phyloP scores from a whole-genome alignment of 2,329 filamentous ascomycete species.

The Stachybotrys chlorohalonatus region DNA sequence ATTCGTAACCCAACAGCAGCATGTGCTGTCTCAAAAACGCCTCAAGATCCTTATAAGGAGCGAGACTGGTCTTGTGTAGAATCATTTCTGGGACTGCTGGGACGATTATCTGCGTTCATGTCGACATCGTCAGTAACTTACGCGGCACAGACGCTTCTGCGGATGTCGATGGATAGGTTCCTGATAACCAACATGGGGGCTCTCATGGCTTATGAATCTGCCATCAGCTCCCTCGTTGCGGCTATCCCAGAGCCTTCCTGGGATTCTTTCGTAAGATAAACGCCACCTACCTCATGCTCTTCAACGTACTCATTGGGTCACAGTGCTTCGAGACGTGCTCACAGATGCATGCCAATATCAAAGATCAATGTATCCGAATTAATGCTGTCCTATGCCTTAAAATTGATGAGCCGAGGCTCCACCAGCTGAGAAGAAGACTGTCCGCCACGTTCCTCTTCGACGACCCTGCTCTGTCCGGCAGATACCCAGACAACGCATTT shows the following conservation, averaged over 20 bases:
- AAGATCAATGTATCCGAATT: constrained; percentile 41
- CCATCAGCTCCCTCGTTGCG: constrained; percentile 30
- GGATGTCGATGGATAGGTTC: constrained; percentile 45
- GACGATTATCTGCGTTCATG: constrained; percentile 25
- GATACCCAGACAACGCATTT: constrained; percentile 30
- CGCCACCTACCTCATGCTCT: neutral
- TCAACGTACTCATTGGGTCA: constrained; percentile 5
- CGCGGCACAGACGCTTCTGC: constrained; percentile 38
- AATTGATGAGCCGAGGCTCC: constrained; percentile 34
- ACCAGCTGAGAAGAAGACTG: constrained; percentile 57
- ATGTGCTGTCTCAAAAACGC: constrained; percentile 11
- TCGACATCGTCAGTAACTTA: constrained; percentile 23
- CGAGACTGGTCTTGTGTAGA: constrained; percentile 37
- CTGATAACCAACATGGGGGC: constrained; percentile 26
- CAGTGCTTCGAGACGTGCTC: constrained; percentile 41
- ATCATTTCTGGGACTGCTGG: constrained; percentile 33
- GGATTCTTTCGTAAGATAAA: constrained; percentile 32
- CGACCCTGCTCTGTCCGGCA: constrained; percentile 30
- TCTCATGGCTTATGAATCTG: constrained; percentile 20
- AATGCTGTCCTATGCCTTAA: constrained; percentile 53
- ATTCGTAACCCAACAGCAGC: constrained; percentile 20
- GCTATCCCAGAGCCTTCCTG: constrained; percentile 28
- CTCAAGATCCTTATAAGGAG: constrained; percentile 19
- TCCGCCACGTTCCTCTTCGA: constrained; percentile 55
- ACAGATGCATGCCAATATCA: constrained; percentile 36